Conservation (phyloP, 106 monocot species). For the Apostasia shenzhenica region DNA sequence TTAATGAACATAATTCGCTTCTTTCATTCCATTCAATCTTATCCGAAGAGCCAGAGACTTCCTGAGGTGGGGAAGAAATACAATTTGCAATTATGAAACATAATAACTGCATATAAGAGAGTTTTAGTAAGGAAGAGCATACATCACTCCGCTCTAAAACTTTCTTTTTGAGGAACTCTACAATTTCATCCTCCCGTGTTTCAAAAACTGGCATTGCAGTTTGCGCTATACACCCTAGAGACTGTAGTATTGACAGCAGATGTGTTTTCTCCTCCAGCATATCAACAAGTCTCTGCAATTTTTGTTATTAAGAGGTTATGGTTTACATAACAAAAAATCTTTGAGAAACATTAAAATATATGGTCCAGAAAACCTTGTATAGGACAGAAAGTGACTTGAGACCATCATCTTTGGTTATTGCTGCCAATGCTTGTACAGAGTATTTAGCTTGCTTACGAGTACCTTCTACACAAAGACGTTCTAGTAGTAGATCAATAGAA, state of each 20-base stretch:
- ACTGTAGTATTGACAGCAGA: constrained; percentile 87
- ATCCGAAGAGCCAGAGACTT: constrained; percentile 5
- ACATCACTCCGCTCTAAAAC: constrained; percentile 70
- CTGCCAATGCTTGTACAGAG: constrained; percentile 86
- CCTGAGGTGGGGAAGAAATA: background rate
- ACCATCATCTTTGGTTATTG: constrained; percentile 96
- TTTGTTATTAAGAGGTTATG: background rate
- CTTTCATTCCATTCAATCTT: constrained; percentile 59
- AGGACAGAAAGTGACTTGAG: constrained; percentile 96
- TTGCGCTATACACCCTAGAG: constrained; percentile 93
- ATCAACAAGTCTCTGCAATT: constrained; percentile 86
- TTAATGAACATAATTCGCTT: constrained; percentile 67
- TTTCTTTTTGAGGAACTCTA: constrained; percentile 65
- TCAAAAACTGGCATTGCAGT: constrained; percentile 96
- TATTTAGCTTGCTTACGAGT: constrained; percentile 94
- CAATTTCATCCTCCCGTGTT: constrained; percentile 92
- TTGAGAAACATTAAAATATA: constrained; percentile 5
- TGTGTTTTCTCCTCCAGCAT: constrained; percentile 79
- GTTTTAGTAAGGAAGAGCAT: constrained; percentile 16
- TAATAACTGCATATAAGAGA: background rate
- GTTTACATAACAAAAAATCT: background rate
- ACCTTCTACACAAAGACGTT: constrained; percentile 88
- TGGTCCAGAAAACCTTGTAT: constrained; percentile 65
- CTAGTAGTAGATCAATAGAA: constrained; percentile 79
- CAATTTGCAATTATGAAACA: background rate